Base-by-base conservation (phyloP, 345 rosid genomes). In the Brassica nigra region DNA sequence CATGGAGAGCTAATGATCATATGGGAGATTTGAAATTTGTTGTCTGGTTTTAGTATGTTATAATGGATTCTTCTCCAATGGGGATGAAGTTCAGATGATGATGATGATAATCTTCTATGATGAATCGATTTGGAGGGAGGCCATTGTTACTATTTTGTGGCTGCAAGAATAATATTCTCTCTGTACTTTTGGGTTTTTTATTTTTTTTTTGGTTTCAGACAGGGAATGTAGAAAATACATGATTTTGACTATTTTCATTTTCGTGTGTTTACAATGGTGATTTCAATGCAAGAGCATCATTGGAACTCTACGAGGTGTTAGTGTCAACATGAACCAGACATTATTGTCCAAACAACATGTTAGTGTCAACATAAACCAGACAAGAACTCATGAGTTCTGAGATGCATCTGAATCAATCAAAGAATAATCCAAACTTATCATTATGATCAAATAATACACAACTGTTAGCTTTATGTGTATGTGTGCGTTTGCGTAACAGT, bases 321-420 rank as follows among this genome's bases (percentile, higher is more conserved):
- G 86, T 80, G 3, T 82, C 86, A 7, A 86, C 87, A 10, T 4
- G 89, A 75, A 90, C 91, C 70, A 85, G 57, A 44, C 86, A 87
- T 23, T 23, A 0, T 23, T 23, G 27, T 23, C 27, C 27, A 23
- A 23, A 7, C 28, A 18, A 15, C 11, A 87, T 95, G 52, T 90
- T 91, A 30, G 86, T 80, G 3, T 82, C 86, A 7, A 86, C 87
- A 10, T 4, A 88, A 75, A 90, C 91, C 70, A 85, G 57, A 44
- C 86, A 87, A 36, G 95, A 94, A 77, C 90, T 91, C 58, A 77
- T 83, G 33, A 12, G 87, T 8, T 95, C 92, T 65, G 95, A 89
- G 84, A 88, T 90, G 95, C 93, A 92, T 83, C 74, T 92, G 72
- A 88, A 74, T 91, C 67, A 90, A 84, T 78, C 95, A 95, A 39